Conservation (phyloP, 2,329 filamentous ascomycete genomes). For the Cladosporium sp. region DNA sequence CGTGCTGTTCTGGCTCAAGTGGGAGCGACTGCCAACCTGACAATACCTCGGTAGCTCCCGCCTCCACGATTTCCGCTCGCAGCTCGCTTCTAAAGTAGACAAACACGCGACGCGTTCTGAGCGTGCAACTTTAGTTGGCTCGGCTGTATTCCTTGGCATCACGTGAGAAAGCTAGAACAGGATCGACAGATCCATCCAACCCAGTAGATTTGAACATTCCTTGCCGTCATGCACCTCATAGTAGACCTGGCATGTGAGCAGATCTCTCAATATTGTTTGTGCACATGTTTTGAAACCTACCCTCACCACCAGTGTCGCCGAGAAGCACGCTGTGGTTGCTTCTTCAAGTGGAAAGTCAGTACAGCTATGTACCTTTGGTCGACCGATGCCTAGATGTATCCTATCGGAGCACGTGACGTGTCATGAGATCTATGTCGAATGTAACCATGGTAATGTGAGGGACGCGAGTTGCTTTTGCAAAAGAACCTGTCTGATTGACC, state of each 20-base stretch:
- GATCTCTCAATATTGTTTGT: not conserved
- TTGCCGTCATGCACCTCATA: not conserved
- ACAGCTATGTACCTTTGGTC: slow-evolving; percentile 3
- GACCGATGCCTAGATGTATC: not conserved
- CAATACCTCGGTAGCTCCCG: too few species aligned
- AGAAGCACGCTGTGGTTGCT: not conserved
- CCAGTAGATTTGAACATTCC: too few species aligned
- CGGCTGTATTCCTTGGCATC: too few species aligned
- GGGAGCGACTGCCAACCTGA: too few species aligned
- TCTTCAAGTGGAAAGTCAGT: not conserved
- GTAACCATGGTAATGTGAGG: slow-evolving; percentile 6
- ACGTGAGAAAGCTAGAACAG: too few species aligned
- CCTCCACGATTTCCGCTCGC: too few species aligned
- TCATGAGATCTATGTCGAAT: not conserved
- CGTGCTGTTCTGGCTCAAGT: too few species aligned
- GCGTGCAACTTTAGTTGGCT: too few species aligned
- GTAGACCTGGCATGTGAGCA: not conserved
- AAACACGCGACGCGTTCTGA: too few species aligned
- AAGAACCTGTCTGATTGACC: not conserved
- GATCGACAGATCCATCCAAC: too few species aligned
- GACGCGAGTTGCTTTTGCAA: not conserved
- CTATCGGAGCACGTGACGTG: slow-evolving; percentile 3
- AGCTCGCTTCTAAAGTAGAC: too few species aligned
- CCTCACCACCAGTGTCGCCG: not conserved
- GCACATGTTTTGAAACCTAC: not conserved